A percentile compares a stretch with the other conserved stretches of the same genome.
These are phyloP conservation scores for Dryas alaskensis DNA, from an alignment of 306 rosid genomes.

Conservation along the genomic window DNA sequence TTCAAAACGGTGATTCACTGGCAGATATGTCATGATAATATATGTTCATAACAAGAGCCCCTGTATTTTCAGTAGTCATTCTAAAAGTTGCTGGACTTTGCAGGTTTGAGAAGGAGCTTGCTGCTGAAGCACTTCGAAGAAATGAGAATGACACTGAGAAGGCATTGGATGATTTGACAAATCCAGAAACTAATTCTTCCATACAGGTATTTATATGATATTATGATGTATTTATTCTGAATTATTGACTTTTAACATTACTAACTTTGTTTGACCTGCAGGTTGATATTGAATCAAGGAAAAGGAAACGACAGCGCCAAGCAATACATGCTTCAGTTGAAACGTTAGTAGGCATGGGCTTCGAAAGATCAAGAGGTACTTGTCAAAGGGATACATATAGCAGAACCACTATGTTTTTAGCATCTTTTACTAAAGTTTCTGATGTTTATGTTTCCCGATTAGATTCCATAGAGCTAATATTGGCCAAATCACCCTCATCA, in stretches of 20 bases:
- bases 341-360: constrained; percentile 67
- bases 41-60: neutral
- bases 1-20: constrained; percentile 6
- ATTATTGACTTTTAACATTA: neutral
- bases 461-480: neutral
- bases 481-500: neutral
- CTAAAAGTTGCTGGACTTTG: constrained; percentile 22
- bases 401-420: neutral
- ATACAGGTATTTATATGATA: constrained; percentile 48
- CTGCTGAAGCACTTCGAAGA: constrained; percentile 87
- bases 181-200: constrained; percentile 69
- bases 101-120: constrained; percentile 78
- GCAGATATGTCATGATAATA: neutral
- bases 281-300: constrained; percentile 63
- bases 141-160: constrained; percentile 73
- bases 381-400: neutral
- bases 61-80: neutral
- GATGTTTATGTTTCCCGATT: too few species aligned
- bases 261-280: constrained; percentile 34
- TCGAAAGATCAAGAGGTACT: constrained; percentile 72
- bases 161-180: constrained; percentile 84
- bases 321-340: constrained; percentile 50
- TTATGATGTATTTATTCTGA: neutral
- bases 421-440: neutral
- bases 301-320: constrained; percentile 53